Percentiles rank a stretch among this genome's conserved stretches.
These are phyloP conservation scores for Nemania diffusa DNA, from an alignment of 2,329 filamentous ascomycete genomes.

Conservation along the genomic window DNA sequence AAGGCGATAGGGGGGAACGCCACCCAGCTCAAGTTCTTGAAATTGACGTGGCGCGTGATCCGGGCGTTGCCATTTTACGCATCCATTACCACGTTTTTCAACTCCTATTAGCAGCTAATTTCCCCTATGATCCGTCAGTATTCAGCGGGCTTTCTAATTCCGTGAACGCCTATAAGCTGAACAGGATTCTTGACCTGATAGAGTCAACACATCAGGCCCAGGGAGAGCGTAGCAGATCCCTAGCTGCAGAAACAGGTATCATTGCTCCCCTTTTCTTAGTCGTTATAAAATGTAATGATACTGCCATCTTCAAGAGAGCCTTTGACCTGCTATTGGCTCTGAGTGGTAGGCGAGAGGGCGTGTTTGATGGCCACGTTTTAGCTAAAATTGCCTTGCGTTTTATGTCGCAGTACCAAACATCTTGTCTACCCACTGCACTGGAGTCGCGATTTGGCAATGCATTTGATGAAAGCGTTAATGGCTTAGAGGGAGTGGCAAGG, in stretches of 20 bases:
- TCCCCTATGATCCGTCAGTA: slow-evolving; percentile 8
- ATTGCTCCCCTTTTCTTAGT: slow-evolving; percentile 21
- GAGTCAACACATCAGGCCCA: slow-evolving; percentile 15
- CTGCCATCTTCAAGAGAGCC: slow-evolving; percentile 17
- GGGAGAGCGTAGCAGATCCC: slow-evolving; percentile 1
- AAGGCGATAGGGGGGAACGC: background rate
- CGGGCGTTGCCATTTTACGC: slow-evolving; percentile 10
- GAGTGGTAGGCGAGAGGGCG: slow-evolving; percentile 19
- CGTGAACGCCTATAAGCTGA: background rate
- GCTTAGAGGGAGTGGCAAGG: slow-evolving; percentile 1
- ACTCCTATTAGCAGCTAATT: slow-evolving; percentile 14
- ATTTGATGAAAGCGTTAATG: slow-evolving; percentile 5
- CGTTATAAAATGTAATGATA: slow-evolving; percentile 21
- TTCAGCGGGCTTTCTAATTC: slow-evolving; percentile 1
- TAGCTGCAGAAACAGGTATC: slow-evolving; percentile 16
- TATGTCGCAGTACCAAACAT: slow-evolving; percentile 4
- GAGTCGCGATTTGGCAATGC: slow-evolving; percentile 9
- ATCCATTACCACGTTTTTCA: slow-evolving; percentile 17
- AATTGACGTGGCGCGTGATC: background rate
- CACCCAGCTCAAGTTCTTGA: background rate
- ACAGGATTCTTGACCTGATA: slow-evolving; percentile 9
- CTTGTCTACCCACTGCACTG: background rate
- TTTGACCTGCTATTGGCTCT: slow-evolving; percentile 5
- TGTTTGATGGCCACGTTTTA: slow-evolving; percentile 17
- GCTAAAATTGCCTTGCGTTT: slow-evolving; percentile 10